Percentiles rank a stretch among this genome's conserved stretches.
Evolutionary conservation across 2,329 filamentous ascomycete genomes (phyloP).

Genomic region (Aquanectria penicillioides): DNA sequence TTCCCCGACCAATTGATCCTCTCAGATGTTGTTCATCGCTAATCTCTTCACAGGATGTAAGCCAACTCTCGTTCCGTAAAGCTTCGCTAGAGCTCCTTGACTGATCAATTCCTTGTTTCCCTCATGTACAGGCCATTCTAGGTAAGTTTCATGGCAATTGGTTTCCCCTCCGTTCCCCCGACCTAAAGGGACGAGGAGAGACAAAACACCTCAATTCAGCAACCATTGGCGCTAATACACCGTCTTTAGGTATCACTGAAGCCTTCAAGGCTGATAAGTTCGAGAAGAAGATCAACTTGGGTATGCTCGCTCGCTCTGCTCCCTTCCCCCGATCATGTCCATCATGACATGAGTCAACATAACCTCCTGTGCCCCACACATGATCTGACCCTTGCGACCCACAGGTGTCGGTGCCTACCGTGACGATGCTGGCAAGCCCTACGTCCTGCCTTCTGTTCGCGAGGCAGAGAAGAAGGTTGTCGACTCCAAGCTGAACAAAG

Average conservation of each 20-base stretch:
- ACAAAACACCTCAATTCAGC: conserved; percentile 22
- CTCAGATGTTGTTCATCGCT: conserved; percentile 27
- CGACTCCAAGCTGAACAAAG: conserved; percentile 84
- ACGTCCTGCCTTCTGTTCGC: conserved; percentile 93
- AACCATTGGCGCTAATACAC: conserved; percentile 35
- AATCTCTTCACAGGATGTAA: conserved; percentile 50
- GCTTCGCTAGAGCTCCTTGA: conserved; percentile 29
- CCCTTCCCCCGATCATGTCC: conserved; percentile 22
- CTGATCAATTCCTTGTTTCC: conserved; percentile 36
- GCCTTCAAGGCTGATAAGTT: conserved; percentile 98
- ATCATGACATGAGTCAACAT: conserved; percentile 21
- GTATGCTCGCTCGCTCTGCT: conserved; percentile 59
- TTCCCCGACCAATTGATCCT: conserved; percentile 26
- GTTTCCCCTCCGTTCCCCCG: conserved; percentile 27
- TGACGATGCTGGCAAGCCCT: conserved; percentile 97
- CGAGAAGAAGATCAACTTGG: conserved; percentile 96
- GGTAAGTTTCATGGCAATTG: conserved; percentile 58
- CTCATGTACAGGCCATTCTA: conserved; percentile 72
- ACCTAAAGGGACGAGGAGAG: conserved; percentile 16
- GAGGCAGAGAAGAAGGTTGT: conserved; percentile 90
- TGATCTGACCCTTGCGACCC: conserved; percentile 31
- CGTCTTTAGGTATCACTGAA: conserved; percentile 82
- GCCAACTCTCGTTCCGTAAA: conserved; percentile 30
- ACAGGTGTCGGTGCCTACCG: conserved; percentile 96
- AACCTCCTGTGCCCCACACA: conserved; percentile 22